phyloP scores from a whole-genome alignment of 306 rosid genomes.

The Sicyos baderoa region DNA sequence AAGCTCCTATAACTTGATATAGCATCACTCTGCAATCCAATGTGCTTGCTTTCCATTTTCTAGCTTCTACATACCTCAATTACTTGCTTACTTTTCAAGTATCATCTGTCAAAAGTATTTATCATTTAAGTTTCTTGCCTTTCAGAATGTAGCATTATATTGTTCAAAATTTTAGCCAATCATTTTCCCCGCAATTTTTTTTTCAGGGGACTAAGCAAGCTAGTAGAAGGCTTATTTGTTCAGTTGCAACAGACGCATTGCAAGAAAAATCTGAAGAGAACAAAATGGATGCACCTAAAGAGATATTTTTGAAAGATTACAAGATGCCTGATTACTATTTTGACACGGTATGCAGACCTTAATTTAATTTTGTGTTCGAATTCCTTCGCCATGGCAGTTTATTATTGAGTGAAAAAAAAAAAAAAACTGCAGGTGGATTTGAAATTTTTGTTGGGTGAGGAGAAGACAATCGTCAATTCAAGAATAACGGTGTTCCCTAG shows the following conservation, averaged over 20 bases:
- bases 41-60: not conserved
- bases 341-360: conserved; percentile 44
- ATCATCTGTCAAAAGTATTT: not conserved
- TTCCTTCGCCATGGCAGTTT: not conserved
- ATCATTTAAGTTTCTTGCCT: not conserved
- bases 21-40: not conserved
- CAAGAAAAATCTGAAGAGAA: conserved; percentile 58
- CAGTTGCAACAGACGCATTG: conserved; percentile 59
- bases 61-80: not conserved
- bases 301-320: conserved; percentile 86
- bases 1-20: conserved; percentile 25
- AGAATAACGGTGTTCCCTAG: conserved; percentile 67
- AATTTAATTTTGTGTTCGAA: conserved; percentile 22
- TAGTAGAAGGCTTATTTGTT: conserved; percentile 57
- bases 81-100: not conserved
- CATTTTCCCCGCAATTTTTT: conserved; percentile 21
- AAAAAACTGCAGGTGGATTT: conserved; percentile 59
- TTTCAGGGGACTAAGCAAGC: conserved; percentile 45
- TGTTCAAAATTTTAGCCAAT: not conserved
- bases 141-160: not conserved
- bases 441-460: conserved; percentile 77
- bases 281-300: conserved; percentile 68
- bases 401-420: conserved; percentile 15
- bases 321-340: conserved; percentile 87
- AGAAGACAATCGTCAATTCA: conserved; percentile 68